These are phyloP conservation scores for Kwoniella botswanensis DNA, from an alignment of 768 basidiomycete species.

Conservation along the genomic window DNA sequence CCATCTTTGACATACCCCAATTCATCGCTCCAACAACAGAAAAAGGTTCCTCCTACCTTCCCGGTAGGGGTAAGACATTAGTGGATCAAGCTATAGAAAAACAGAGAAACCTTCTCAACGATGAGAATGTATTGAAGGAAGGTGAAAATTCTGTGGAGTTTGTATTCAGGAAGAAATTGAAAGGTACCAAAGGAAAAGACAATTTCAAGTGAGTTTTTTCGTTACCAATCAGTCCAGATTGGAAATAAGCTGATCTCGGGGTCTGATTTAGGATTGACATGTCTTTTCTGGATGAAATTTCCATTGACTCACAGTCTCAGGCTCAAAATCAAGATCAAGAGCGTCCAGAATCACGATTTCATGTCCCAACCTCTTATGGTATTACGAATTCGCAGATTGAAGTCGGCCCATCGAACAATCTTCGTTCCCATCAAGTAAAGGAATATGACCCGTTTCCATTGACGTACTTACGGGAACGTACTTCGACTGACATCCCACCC, in stretches of 20 bases:
- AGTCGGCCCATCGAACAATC: not conserved
- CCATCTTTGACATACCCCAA: not conserved
- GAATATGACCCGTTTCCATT: conserved; percentile 12
- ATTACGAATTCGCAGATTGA: not conserved
- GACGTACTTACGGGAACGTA: not conserved
- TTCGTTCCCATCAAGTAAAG: too few species aligned
- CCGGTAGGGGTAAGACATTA: not conserved
- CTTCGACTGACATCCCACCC: not conserved
- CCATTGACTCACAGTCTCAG: not conserved
- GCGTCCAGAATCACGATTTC: not conserved
- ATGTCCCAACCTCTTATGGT: conserved; percentile 1
- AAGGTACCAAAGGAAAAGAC: not conserved
- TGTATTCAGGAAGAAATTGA: conserved; percentile 6
- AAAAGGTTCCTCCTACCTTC: not conserved
- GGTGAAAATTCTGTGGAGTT: conserved; percentile 11
- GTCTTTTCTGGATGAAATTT: conserved; percentile 17
- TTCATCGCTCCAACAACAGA: not conserved
- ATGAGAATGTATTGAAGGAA: conserved; percentile 2
- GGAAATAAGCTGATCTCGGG: not conserved
- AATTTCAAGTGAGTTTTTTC: conserved; percentile 3
- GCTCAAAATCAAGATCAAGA: not conserved
- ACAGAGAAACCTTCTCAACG: not conserved
- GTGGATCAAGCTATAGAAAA: conserved; percentile 9
- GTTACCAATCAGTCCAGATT: not conserved
- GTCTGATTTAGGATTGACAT: conserved; percentile 6